Evolutionary conservation across 805 yeast genomes (phyloP), one percentile per base, ranked within the genome.

Genomic region (Starmerella powellii): DNA sequence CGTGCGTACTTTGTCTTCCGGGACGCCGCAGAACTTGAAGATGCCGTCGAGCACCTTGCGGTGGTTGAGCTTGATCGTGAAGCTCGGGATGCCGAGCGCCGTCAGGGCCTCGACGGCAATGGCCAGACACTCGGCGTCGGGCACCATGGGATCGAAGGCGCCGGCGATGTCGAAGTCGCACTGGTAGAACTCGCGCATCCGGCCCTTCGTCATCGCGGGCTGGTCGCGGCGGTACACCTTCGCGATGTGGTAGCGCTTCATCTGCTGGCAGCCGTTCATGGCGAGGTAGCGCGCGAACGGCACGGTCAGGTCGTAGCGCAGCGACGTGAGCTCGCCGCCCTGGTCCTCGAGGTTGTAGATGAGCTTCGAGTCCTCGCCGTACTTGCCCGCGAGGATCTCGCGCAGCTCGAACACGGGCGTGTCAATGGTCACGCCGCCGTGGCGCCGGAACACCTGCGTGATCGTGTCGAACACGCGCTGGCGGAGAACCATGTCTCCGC

Each of bases 141-240:
- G 94, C 36, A 91, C 91, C 98, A 91, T 91, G 23, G 78, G 57
- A 57, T 91, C 98, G 61, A 81, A 88, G 44, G 62, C 64, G 40
- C 99, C 99, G 18, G 99, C 99, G 57, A 91, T 70, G 63, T 91
- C 99, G 56, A 91, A 83, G 67, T 91, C 99, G 70, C 99, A 91
- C 67, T 91, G 99, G 64, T 91, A 91, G 58, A 91, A 91, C 65
- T 91, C 99, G 73, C 99, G 82, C 98, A 91, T 91, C 65, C 99
- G 76, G 48, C 99, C 99, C 65, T 91, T 91, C 39, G 97, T 88
- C 98, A 91, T 91, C 8, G 99, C 99, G 4, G 99, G 99, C 65
- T 91, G 99, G 62, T 91, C 99, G 66, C 99, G 81, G 68, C 99
- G 78, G 66, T 91, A 91, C 41, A 91, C 99, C 63, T 91, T 91